Evolutionary conservation across 2,329 filamentous ascomycete species (phyloP).

Genomic region (Pseudogymnoascus sp.): DNA sequence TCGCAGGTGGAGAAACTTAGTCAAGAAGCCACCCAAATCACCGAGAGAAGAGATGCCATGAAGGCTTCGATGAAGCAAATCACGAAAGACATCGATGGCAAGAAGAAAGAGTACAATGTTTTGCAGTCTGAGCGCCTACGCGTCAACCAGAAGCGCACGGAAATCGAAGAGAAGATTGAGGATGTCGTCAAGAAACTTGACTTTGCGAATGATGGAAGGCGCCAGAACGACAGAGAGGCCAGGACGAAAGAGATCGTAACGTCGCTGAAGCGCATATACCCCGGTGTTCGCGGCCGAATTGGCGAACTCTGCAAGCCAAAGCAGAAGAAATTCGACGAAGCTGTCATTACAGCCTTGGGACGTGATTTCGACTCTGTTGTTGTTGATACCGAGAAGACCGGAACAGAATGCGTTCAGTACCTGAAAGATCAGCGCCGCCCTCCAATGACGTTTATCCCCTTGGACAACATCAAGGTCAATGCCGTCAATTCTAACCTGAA

Average conservation of each 20-base stretch:
- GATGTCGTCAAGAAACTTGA: conserved; percentile 72
- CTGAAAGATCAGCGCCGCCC: conserved; percentile 81
- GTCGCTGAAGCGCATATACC: conserved; percentile 81
- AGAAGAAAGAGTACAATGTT: conserved; percentile 85
- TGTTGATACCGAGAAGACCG: conserved; percentile 90
- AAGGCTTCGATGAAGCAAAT: conserved; percentile 58
- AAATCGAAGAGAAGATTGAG: conserved; percentile 85
- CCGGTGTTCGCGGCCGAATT: conserved; percentile 82
- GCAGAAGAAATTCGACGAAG: conserved; percentile 92
- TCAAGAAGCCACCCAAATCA: conserved; percentile 59
- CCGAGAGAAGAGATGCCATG: conserved; percentile 57
- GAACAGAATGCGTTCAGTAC: conserved; percentile 88
- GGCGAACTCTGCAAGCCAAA: conserved; percentile 92
- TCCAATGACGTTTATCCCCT: conserved; percentile 87
- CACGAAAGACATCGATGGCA: conserved; percentile 69
- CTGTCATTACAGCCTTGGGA: conserved; percentile 84
- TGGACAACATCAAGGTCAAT: conserved; percentile 96
- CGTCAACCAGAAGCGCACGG: conserved; percentile 72
- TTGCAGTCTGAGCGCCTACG: conserved; percentile 76
- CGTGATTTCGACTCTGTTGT: conserved; percentile 91
- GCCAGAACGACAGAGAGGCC: conserved; percentile 75
- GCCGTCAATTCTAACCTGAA: conserved; percentile 85
- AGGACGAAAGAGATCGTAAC: conserved; percentile 75
- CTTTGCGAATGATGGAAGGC: conserved; percentile 75
- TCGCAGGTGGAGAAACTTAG: conserved; percentile 67